Base-by-base conservation (phyloP, 2,329 filamentous ascomycete species). In the Fusarium stilboides region DNA sequence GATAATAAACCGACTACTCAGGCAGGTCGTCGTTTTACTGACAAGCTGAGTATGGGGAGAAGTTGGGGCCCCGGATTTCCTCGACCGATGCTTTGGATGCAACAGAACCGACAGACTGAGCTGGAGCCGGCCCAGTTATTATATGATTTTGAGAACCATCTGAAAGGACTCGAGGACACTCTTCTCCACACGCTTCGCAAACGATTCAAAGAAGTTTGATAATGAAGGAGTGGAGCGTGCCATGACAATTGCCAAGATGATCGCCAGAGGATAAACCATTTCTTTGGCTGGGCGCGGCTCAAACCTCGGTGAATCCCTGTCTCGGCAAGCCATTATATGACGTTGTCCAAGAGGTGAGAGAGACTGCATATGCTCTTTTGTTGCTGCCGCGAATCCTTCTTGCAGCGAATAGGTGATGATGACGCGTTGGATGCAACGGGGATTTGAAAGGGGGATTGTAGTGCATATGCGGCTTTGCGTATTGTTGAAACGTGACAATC, bases 241-340 rank as follows among this genome's bases (percentile, higher is more conserved):
- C 47, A 49, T 62, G 62, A 37, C 28, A 42, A 44, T 22, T 53
- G 70, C 70, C 70, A 72, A 72, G 70, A 44, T 47, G 70, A 72
- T 72, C 70, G 54, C 43, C 63, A 13, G 9, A 20, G 14, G 43
- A 34, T 15, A 47, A 6, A n/a, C 36, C 24, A 15, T 55, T 42
- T 69, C 28, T 62, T 58, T 58, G 54, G 65, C 62, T 69, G 37
- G 26, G 45, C 37, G 57, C 57, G 44, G 55, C 53, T 53, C 56
- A 56, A 55, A 45, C 5, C 34, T 69, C 57, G 54, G 65, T 64
- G 68, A 46, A 67, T 64, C 69, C 50, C 39, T 64, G 61, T 49
- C 69, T 71, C 43, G 65, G 55, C 57, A 46, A 22, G 56, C 22
- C 28, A 46, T 20, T 45, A 20, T 44, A 70, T 71, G 69, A 71